phyloP scores from a whole-genome alignment of 1,139 yeast species.

The Protomyces lactucae-debilis region DNA sequence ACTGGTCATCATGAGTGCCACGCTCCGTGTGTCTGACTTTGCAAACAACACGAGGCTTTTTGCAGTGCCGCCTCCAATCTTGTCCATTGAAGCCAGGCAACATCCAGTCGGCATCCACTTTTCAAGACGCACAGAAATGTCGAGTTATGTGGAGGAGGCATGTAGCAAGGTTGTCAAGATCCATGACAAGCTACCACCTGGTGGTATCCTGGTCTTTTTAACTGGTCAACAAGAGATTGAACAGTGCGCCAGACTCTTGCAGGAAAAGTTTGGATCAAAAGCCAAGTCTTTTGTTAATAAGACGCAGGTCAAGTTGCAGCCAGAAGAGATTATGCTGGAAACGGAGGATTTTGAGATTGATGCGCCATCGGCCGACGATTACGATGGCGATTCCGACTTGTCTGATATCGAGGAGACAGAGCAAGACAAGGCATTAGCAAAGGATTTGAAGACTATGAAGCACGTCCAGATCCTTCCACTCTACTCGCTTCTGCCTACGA shows the following conservation, averaged over 20 bases:
- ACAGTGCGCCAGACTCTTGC: slow-evolving; percentile 55
- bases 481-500: slow-evolving; percentile 85
- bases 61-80: slow-evolving; percentile 75
- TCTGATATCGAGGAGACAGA: slow-evolving; percentile 43
- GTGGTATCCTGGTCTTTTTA: slow-evolving; percentile 84
- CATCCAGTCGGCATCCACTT: slow-evolving; percentile 92
- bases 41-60: slow-evolving; percentile 73
- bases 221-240: slow-evolving; percentile 94
- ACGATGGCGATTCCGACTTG: slow-evolving; percentile 36
- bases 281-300: slow-evolving; percentile 50
- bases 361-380: slow-evolving; percentile 34
- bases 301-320: not conserved
- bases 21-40: slow-evolving; percentile 87
- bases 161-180: slow-evolving; percentile 80
- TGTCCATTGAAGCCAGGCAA: slow-evolving; percentile 91
- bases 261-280: slow-evolving; percentile 6
- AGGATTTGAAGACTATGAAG: slow-evolving; percentile 35
- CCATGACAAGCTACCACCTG: slow-evolving; percentile 81
- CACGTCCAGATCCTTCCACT: slow-evolving; percentile 88
- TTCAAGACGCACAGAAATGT: slow-evolving; percentile 64
- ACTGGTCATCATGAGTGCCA: slow-evolving; percentile 80
- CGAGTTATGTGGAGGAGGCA: slow-evolving; percentile 79
- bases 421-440: slow-evolving; percentile 69
- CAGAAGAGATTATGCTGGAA: slow-evolving; percentile 54
- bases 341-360: slow-evolving; percentile 79